Base-by-base conservation (phyloP, 495 filamentous ascomycete genomes). In the Rusavskia elegans region DNA sequence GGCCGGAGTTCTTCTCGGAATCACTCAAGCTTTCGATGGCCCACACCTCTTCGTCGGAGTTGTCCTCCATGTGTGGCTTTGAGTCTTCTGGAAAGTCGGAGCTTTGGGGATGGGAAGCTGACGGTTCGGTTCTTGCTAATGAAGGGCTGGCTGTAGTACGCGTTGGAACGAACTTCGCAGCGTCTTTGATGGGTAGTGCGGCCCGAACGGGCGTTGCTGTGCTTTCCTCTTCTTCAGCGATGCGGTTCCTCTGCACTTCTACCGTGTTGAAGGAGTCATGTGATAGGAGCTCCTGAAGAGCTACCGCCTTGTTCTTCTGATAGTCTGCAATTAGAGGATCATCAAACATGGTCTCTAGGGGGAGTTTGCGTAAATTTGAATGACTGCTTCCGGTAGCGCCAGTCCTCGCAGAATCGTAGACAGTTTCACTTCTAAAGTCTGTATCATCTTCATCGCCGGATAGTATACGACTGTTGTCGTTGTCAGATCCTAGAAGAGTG, bases 381-480 rank as follows among this genome's bases (percentile, higher is more conserved):
- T 61, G 60, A 58, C 74, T 78, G 52, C 69, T 72, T 52, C 66
- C 79, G 7, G 89, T 93, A 23, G 80, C 79, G 48, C 82, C 77
- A 9, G 90, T 95, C 52, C 88, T 82, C 55, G 92, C 70, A 16
- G 89, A 96, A 64, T 97, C 92, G 68, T 86, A 97, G 45, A 89
- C 79, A 6, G 85, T 90, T 57, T 96, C 92, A 58, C 85, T 95
- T 66, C 84, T 77, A 25, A 48, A 51, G 48, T 62, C 59, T 52
- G 85, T 80, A 51, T 94, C 89, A 50, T 93, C 86, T 55, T 94
- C 89, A 49, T 90, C 88, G 5, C 81, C 79, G 2, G 81, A 88
- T 11, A 74, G 73, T 53, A 87, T 82, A 17, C 81, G 81, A 50
- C 84, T 81, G 40, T 78, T 78, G 57, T 92, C 84, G 56, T 74